Conservation (phyloP, 805 yeast genomes). For the Sugiyamaella qingdaonensis region DNA sequence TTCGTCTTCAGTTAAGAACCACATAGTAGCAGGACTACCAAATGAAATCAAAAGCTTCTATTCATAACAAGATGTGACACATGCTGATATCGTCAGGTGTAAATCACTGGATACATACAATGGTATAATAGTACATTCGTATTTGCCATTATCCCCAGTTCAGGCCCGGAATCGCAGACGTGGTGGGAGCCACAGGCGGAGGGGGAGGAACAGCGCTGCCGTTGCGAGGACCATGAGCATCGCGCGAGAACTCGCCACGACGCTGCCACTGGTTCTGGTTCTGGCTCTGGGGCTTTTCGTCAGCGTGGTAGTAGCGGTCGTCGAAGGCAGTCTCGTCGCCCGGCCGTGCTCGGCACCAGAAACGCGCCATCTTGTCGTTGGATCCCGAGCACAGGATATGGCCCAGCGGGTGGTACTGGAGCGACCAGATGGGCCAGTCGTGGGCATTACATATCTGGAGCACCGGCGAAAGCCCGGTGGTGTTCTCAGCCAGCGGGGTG, state of each 20-base stretch:
- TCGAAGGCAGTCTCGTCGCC: conserved; percentile 78
- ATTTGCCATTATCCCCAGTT: neutral
- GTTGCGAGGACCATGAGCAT: neutral
- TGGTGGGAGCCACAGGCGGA: neutral
- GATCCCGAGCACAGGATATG: conserved; percentile 90
- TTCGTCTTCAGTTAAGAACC: no score
- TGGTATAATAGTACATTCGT: no score
- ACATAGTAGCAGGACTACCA: no score
- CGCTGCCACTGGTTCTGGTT: neutral
- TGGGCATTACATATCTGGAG: conserved; percentile 80
- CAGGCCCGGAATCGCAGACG: conserved; percentile 11
- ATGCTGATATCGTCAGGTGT: no score
- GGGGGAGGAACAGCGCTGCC: conserved; percentile 1
- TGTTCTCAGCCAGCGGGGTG: conserved; percentile 27
- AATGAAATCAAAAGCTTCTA: no score
- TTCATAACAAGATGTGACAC: no score
- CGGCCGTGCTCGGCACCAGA: conserved; percentile 93
- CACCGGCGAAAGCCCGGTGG: conserved; percentile 21
- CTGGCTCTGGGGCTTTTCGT: conserved; percentile 24
- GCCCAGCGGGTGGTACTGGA: conserved; percentile 93
- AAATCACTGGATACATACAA: no score
- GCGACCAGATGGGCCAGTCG: conserved; percentile 83
- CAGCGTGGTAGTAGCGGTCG: conserved; percentile 74
- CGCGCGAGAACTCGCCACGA: neutral
- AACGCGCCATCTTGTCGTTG: conserved; percentile 84